Evolutionary conservation across 2,329 filamentous ascomycete genomes (phyloP).

Genomic region (Diaporthe humulicola): DNA sequence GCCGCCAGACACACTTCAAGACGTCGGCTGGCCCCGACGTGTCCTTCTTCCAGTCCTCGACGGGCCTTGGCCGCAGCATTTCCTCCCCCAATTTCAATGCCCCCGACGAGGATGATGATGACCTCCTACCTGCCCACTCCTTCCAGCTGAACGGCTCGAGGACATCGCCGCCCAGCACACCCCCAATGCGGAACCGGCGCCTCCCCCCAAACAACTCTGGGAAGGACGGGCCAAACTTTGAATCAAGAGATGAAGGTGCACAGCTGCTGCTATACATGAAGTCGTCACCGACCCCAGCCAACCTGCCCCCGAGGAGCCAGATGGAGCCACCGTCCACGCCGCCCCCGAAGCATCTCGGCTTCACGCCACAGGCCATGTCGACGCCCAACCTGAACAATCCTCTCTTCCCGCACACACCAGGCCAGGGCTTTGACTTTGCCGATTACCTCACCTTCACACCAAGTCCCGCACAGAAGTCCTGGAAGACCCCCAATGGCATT

Average conservation of each 20-base stretch:
- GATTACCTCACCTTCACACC: slow-evolving; percentile 99
- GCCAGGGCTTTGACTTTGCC: slow-evolving; percentile 89
- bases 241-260: slow-evolving; percentile 81
- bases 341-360: slow-evolving; percentile 76
- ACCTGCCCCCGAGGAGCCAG: slow-evolving; percentile 64
- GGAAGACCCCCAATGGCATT: slow-evolving; percentile 81
- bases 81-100: slow-evolving; percentile 72
- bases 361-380: slow-evolving; percentile 90
- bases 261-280: slow-evolving; percentile 87
- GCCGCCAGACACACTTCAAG: slow-evolving; percentile 81
- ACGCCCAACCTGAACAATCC: slow-evolving; percentile 79
- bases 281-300: slow-evolving; percentile 89
- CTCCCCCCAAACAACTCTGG: slow-evolving; percentile 60
- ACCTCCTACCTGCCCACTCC: slow-evolving; percentile 81
- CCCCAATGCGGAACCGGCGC: slow-evolving; percentile 73
- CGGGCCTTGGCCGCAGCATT: slow-evolving; percentile 75
- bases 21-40: slow-evolving; percentile 78
- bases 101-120: slow-evolving; percentile 84
- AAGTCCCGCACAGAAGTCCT: slow-evolving; percentile 90
- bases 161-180: slow-evolving; percentile 83
- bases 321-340: slow-evolving; percentile 83
- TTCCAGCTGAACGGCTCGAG: slow-evolving; percentile 74
- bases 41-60: slow-evolving; percentile 82
- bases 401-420: slow-evolving; percentile 81
- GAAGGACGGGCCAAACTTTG: slow-evolving; percentile 52